A percentile compares a stretch with the other conserved stretches of the same genome.
Evolutionary conservation across 768 basidiomycete species (phyloP).

Genomic region (Rhizopogon rudus): DNA sequence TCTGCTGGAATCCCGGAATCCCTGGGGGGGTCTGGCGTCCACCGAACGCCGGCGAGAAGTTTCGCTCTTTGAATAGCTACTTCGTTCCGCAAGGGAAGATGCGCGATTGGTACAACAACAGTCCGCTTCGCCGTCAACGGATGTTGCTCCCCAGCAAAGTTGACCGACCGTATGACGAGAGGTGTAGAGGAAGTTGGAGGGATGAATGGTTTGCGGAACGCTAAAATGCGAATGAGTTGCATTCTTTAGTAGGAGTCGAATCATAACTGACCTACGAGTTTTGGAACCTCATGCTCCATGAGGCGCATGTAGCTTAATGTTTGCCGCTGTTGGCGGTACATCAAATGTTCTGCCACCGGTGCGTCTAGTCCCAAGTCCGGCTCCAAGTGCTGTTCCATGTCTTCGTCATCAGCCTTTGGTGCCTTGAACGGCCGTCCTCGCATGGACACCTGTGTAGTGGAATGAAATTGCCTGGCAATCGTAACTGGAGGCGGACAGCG

Average conservation of each 20-base stretch:
- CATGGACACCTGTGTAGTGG: constrained; percentile 13
- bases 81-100: constrained; percentile 61
- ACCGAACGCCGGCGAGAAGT: constrained; percentile 84
- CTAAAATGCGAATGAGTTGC: constrained; percentile 36
- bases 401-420: constrained; percentile 36
- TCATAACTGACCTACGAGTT: constrained; percentile 66
- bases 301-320: constrained; percentile 74
- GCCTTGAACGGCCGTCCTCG: constrained; percentile 16
- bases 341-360: constrained; percentile 64
- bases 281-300: constrained; percentile 86
- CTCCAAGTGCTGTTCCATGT: constrained; percentile 30
- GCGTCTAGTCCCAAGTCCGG: constrained; percentile 48
- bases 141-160: constrained; percentile 75
- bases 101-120: constrained; percentile 69
- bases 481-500: constrained; percentile 5
- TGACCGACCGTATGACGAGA: constrained; percentile 66
- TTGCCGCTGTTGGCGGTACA: constrained; percentile 70
- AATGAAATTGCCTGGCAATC: constrained; percentile 18
- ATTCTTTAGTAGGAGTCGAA: background rate
- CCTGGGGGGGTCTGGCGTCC: constrained; percentile 69
- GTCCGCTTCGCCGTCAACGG: constrained; percentile 67
- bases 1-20: constrained; percentile 54
- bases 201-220: constrained; percentile 75
- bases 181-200: constrained; percentile 57
- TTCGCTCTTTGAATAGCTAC: constrained; percentile 78